Evolutionary conservation across 2,329 filamentous ascomycete genomes (phyloP), one percentile per base, ranked within the genome.

Genomic region (Penicillium sp.): DNA sequence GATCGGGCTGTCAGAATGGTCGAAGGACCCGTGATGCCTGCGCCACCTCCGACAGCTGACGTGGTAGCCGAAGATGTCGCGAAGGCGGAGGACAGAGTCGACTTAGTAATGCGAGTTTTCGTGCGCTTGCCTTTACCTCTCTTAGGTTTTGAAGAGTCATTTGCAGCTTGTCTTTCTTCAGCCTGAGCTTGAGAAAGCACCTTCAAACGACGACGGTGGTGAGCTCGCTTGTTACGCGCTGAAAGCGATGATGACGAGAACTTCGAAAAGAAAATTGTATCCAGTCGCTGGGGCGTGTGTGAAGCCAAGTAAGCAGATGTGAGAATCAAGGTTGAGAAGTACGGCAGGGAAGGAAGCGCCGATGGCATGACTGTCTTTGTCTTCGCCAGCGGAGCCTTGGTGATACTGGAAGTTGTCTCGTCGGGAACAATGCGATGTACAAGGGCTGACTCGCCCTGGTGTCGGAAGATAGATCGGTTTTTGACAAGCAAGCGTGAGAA

Each of bases 401-500:
- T 55, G 7, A 45, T 48, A 29, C 51, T 54, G 24, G 50, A 16
- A 13, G 42, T 24, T 10, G 61, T 51, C 32, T 72, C 67, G 10
- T 72, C 70, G 3, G 72, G 63, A 27, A 74, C 67, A 36, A 75
- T 70, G 62, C 65, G 72, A 62, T 77, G 72, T 22, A 76, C 69
- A 21, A 80, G 67, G 24, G 74, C 68, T 5, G 67, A 66, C 63
- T 80, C 78, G 32, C 75, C 76, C 54, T 77, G 74, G 14, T 73
- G 67, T 44, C 77, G 74, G 63, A 80, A 79, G 38, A 80, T 63
- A 7, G 68, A 61, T 49, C 77, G 68, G 56, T 78, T 78, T 45
- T 69, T 72, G n/a, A 79, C 86, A 52, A 97, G 82, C 7, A 99
- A 79, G 58, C 89, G 88, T 13, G 89, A 87, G 73, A 97, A 97